phyloP scores from a whole-genome alignment of 768 basidiomycete species.

The Lactarius pseudohatsudake region DNA sequence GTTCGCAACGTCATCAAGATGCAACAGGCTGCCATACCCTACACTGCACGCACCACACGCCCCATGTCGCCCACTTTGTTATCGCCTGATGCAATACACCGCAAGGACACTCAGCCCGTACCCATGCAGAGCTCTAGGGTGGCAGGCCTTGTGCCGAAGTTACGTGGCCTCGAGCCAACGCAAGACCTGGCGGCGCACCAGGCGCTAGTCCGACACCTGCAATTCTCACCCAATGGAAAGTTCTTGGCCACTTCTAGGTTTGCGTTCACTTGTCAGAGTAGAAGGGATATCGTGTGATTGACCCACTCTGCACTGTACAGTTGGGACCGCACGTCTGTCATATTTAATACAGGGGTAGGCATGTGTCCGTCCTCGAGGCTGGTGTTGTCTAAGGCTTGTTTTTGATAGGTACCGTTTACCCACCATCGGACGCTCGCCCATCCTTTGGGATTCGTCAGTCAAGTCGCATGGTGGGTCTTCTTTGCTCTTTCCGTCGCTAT shows the following conservation, averaged over 20 bases:
- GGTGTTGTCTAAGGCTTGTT: slow-evolving; percentile 4
- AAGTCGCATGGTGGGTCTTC: slow-evolving; percentile 63
- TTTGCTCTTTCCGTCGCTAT: neutral
- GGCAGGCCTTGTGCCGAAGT: slow-evolving; percentile 52
- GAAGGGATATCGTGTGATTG: slow-evolving; percentile 4
- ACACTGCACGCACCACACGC: slow-evolving; percentile 28
- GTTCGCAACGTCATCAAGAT: slow-evolving; percentile 50
- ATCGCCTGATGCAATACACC: slow-evolving; percentile 17
- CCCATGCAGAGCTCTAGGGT: slow-evolving; percentile 53
- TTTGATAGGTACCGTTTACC: slow-evolving; percentile 52
- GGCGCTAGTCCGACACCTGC: slow-evolving; percentile 67
- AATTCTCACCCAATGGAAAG: slow-evolving; percentile 75
- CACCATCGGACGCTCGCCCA: slow-evolving; percentile 65
- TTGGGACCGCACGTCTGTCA: slow-evolving; percentile 70
- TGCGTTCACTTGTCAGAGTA: slow-evolving; percentile 10
- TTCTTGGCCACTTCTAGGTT: slow-evolving; percentile 73
- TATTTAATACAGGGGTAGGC: slow-evolving; percentile 63
- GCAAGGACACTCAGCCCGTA: slow-evolving; percentile 33
- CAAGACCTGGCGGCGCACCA: slow-evolving; percentile 64
- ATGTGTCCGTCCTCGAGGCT: slow-evolving; percentile 15
- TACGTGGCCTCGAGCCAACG: slow-evolving; percentile 52
- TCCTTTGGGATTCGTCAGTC: slow-evolving; percentile 68
- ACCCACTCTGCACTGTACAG: slow-evolving; percentile 35
- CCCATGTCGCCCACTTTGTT: slow-evolving; percentile 34
- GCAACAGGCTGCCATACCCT: slow-evolving; percentile 36